Evolutionary conservation across 225 moss, liverwort and hornwort species (phyloP), one percentile per base, ranked within the genome.

Genomic region (Takakia lepidozioides): DNA sequence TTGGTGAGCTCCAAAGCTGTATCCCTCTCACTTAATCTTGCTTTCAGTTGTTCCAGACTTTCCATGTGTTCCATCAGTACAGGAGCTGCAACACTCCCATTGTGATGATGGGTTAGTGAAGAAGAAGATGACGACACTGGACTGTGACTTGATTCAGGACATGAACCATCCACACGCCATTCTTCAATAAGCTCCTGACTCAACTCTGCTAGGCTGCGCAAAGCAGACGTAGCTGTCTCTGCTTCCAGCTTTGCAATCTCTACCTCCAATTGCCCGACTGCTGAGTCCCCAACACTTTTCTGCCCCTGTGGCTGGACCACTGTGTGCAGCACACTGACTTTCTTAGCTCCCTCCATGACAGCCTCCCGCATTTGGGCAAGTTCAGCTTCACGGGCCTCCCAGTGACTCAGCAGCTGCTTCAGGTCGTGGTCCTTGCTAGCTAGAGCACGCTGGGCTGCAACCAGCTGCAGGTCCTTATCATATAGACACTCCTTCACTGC

Each of bases 361-460:
- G 60, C 51, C 18, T 67, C 49, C n/a, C 39, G 50, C 48, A 72
- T 53, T 30, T 50, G 21, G 1, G 43, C 48, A 4, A 78, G 63
- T 46, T 78, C 72, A 21, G 29, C 38, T 54, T 75, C 65, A 44
- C 75, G 68, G 3, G 39, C 50, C 21, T 72, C 72, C 72, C 76
- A 71, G 17, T 59, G 48, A 32, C 28, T 38, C 25, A 72, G 27
- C 5, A 68, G 47, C 29, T 60, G 35, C 29, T 68, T 67, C 50
- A 78, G 52, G 40, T 72, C 72, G 17, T 61, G 32, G 43, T 78
- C 77, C 54, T 67, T 68, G n/a, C 49, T 36, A 3, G 55, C 57
- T 24, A 78, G 57, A 16, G 54, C 57, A 49, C 48, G 24, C 38
- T 62, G 61, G 26, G 54, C 64, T 23, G 54, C 27, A 1, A 65